Conservation (phyloP, 352 stramenopile species). For the Globisporangium perplexum region DNA sequence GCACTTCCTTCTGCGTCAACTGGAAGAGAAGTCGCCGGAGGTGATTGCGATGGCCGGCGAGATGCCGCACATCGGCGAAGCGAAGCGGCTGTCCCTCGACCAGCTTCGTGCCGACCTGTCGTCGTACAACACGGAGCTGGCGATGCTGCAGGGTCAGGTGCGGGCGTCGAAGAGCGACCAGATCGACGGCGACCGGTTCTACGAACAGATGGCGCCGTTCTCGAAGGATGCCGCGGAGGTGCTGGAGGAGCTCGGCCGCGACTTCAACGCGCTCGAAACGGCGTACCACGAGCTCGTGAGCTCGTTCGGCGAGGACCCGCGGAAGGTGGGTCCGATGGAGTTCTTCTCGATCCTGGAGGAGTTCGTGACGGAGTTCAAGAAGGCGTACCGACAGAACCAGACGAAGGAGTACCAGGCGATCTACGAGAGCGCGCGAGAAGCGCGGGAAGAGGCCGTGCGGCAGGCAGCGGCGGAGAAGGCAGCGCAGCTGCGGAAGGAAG, state of each 20-base stretch:
- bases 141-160: conserved; percentile 83
- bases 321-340: conserved; percentile 75
- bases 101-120: conserved; percentile 77
- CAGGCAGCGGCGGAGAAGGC: conserved; percentile 44
- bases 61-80: conserved; percentile 70
- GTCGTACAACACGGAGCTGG: conserved; percentile 76
- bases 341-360: conserved; percentile 83
- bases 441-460: conserved; percentile 31
- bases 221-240: conserved; percentile 75
- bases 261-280: conserved; percentile 65
- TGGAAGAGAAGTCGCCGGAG: conserved; percentile 73
- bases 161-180: conserved; percentile 68
- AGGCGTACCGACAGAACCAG: conserved; percentile 84
- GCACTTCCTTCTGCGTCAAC: conserved; percentile 71
- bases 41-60: conserved; percentile 76
- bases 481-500: conserved; percentile 37
- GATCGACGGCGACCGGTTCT: conserved; percentile 72
- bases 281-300: conserved; percentile 74
- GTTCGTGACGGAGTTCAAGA: conserved; percentile 85
- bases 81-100: conserved; percentile 76
- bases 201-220: conserved; percentile 79
- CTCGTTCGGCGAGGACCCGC: conserved; percentile 81
- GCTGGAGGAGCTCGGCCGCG: conserved; percentile 68
- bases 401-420: conserved; percentile 82
- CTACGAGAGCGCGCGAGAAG: conserved; percentile 55